These are phyloP conservation scores for Sclerotinia glacialis DNA, from an alignment of 2,329 filamentous ascomycete species.

Conservation along the genomic window DNA sequence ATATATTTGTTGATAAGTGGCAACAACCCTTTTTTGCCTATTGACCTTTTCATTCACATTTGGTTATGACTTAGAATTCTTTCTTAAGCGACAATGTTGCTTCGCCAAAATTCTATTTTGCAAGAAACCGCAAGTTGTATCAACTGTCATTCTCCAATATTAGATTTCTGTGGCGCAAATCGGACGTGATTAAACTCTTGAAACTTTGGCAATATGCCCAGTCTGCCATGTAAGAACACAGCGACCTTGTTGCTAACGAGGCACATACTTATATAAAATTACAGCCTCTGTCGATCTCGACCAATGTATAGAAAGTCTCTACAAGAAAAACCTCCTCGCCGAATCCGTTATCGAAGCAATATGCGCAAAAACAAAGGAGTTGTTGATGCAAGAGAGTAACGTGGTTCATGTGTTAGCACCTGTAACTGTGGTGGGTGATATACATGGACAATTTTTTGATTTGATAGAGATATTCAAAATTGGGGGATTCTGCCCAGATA, in stretches of 20 bases:
- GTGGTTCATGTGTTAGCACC: conserved; percentile 95
- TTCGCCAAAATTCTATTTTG: conserved; percentile 33
- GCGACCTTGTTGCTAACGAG: conserved; percentile 8
- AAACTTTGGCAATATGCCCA: conserved; percentile 49
- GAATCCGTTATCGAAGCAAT: conserved; percentile 98
- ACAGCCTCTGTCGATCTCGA: conserved; percentile 94
- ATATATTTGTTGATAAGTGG: not conserved
- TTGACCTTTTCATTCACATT: not conserved
- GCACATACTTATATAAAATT: conserved; percentile 3
- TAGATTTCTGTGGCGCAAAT: conserved; percentile 32
- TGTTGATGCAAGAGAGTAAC: conserved; percentile 99
- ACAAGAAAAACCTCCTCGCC: conserved; percentile 93
- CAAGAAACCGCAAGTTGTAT: conserved; percentile 33
- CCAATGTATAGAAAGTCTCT: conserved; percentile 94
- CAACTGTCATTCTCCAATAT: conserved; percentile 27
- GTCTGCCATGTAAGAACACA: conserved; percentile 51
- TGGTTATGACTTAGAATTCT: conserved; percentile 31
- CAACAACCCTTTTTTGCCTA: not conserved
- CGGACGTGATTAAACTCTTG: conserved; percentile 24
- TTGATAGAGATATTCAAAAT: conserved; percentile 99
- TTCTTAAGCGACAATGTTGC: conserved; percentile 39
- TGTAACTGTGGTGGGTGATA: conserved; percentile 96
- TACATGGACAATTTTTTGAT: conserved; percentile 98
- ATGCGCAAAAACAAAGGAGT: conserved; percentile 98
- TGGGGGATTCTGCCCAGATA: conserved; percentile 94